phyloP scores from a whole-genome alignment of 2,329 filamentous ascomycete genomes.

The Cordyceps tenuipes region DNA sequence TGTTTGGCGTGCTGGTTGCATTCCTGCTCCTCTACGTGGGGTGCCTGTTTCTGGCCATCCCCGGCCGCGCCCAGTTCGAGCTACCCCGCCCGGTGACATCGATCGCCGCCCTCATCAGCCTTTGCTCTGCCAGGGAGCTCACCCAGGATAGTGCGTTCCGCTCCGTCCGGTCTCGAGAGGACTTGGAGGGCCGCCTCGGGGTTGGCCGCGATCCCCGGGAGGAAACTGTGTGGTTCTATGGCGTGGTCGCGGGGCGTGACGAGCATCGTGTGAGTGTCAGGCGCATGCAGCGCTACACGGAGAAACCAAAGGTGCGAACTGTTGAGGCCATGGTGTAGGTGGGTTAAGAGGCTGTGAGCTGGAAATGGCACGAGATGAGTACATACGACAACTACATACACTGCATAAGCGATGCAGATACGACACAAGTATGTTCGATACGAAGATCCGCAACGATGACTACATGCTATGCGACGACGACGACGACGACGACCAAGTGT shows the following conservation, averaged over 20 bases:
- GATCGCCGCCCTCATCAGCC: conserved; percentile 69
- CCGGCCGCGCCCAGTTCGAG: conserved; percentile 49
- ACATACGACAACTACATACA: neutral
- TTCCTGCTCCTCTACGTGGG: conserved; percentile 62
- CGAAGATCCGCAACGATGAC: neutral
- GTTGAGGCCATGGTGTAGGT: conserved; percentile 22
- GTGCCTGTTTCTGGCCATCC: conserved; percentile 54
- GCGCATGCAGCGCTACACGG: conserved; percentile 37
- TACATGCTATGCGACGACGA: no score
- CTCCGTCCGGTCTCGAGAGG: conserved; percentile 55
- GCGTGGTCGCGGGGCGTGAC: conserved; percentile 30
- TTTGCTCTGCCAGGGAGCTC: conserved; percentile 65
- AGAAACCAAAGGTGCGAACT: conserved; percentile 23
- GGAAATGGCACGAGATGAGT: neutral
- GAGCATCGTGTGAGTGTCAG: conserved; percentile 37
- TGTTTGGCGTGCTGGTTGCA: conserved; percentile 64
- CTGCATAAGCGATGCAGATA: neutral
- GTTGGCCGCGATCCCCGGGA: conserved; percentile 36
- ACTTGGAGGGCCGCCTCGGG: conserved; percentile 62
- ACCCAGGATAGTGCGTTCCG: conserved; percentile 66
- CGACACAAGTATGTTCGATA: no score
- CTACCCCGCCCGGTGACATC: conserved; percentile 67
- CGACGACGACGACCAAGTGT: neutral
- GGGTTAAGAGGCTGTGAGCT: neutral
- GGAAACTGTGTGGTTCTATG: conserved; percentile 46